Evolutionary conservation across 495 filamentous ascomycete genomes (phyloP).

Genomic region (Neurospora tetrasperma): DNA sequence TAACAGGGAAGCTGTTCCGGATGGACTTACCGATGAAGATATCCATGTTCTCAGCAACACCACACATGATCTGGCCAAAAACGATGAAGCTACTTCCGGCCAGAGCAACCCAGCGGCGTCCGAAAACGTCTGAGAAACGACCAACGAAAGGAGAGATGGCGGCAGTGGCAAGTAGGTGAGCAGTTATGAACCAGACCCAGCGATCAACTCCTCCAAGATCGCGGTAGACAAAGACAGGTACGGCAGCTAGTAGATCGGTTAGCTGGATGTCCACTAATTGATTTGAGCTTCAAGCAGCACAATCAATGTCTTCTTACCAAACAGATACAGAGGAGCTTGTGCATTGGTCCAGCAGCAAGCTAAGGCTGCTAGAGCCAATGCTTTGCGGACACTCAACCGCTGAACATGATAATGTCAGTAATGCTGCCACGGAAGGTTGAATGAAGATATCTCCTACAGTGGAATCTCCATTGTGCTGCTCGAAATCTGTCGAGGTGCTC

Average conservation of each 20-base stretch:
- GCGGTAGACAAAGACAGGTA: constrained; percentile 41
- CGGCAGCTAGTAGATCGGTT: constrained; percentile 8
- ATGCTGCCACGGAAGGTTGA: neutral
- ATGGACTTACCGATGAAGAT: constrained; percentile 51
- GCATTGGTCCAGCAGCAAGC: constrained; percentile 22
- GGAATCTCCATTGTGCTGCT: neutral
- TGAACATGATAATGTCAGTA: neutral
- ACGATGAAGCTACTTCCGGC: constrained; percentile 48
- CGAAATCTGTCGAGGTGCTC: neutral
- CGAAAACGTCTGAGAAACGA: constrained; percentile 57
- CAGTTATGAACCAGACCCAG: constrained; percentile 67
- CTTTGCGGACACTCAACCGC: neutral
- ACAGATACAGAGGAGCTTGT: constrained; percentile 20
- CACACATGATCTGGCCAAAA: constrained; percentile 56
- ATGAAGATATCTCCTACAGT: neutral
- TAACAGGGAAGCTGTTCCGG: too few species aligned
- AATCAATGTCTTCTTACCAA: constrained; percentile 6
- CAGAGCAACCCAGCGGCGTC: constrained; percentile 57
- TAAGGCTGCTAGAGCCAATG: constrained; percentile 16
- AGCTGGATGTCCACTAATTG: neutral
- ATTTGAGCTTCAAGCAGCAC: neutral
- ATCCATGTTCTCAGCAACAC: constrained; percentile 56
- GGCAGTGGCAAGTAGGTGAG: constrained; percentile 55
- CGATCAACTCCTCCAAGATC: constrained; percentile 55
- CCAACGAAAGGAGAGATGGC: constrained; percentile 66